Base-by-base conservation (phyloP, 1,284 basidiomycete genomes). In the Crocinoboletus sp. region DNA sequence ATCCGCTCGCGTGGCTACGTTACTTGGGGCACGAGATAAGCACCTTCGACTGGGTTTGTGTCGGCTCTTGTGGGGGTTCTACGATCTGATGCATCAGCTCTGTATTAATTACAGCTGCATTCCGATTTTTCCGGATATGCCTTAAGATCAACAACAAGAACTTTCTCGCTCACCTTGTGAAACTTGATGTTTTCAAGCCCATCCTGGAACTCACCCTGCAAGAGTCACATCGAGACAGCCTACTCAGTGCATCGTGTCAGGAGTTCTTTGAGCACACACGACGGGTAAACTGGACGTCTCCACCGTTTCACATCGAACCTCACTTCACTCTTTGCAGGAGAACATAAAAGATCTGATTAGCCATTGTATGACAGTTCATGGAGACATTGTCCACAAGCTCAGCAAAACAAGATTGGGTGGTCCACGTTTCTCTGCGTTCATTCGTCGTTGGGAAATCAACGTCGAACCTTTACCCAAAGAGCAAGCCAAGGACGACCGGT, bases 261-360 rank as follows among this genome's bases (percentile, higher is more conserved):
- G 95, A 99, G 62, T 89, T 92, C 51, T 92, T 99, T 58, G 95
- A 99, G 58, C 76, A 81, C 53, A 89, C 98, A 64, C 82, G 89
- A 48, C 80, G 79, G 71, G 93, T 94, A 50, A 52, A 77, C 25
- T 33, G 13, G 28, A 68, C 52, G 25, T 11, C 23, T 49, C n/a
- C 12, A 24, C 28, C 28, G 38, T 36, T 13, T 35, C 34, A 36
- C 31, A 45, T 43, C 25, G 37, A 40, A 23, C 33, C 46, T 44
- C 36, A 52, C 37, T 27, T 32, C 30, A 19, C 28, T 7, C 12
- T 32, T 11, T 39, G 33, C 53, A 94, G 90, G 91, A 94, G 54
- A 94, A 94, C 61, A 72, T 91, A 59, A 94, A 88, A 66, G 80
- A 88, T 2, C 67, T 94, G 50, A 89, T 97, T 61, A 74, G 79